phyloP scores from a whole-genome alignment of 768 basidiomycete species.

The Tulasnella sp. region DNA sequence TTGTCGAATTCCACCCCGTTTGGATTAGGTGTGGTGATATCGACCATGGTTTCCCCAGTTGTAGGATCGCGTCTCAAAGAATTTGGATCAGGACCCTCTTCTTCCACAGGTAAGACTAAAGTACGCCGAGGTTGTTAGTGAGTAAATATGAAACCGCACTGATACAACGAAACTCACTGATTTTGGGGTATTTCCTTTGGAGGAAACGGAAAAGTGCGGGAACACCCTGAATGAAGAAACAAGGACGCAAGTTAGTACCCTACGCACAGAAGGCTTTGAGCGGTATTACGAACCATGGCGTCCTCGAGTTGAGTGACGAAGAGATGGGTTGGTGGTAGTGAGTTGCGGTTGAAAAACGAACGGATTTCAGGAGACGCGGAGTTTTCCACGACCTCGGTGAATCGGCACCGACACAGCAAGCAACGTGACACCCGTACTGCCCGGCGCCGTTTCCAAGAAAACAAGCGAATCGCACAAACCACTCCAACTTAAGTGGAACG shows the following conservation, averaged over 20 bases:
- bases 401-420: neutral
- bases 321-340: neutral
- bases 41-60: slow-evolving; percentile 66
- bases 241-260: neutral
- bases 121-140: neutral
- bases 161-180: slow-evolving; percentile 57
- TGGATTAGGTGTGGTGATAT: slow-evolving; percentile 83
- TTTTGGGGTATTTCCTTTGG: slow-evolving; percentile 98
- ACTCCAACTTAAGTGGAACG: neutral
- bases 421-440: neutral
- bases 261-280: neutral
- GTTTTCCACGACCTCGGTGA: slow-evolving; percentile 17
- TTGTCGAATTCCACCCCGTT: slow-evolving; percentile 96
- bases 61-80: slow-evolving; percentile 54
- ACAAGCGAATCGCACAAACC: neutral
- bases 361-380: slow-evolving; percentile 21
- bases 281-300: slow-evolving; percentile 14
- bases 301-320: neutral
- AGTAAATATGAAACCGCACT: neutral
- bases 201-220: slow-evolving; percentile 98
- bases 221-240: slow-evolving; percentile 68
- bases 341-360: slow-evolving; percentile 16
- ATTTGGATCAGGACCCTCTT: slow-evolving; percentile 76
- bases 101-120: slow-evolving; percentile 74
- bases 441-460: neutral